These are phyloP conservation scores for Globisporangium camurandrum DNA, from an alignment of 352 stramenopile genomes.

Conservation along the genomic window DNA sequence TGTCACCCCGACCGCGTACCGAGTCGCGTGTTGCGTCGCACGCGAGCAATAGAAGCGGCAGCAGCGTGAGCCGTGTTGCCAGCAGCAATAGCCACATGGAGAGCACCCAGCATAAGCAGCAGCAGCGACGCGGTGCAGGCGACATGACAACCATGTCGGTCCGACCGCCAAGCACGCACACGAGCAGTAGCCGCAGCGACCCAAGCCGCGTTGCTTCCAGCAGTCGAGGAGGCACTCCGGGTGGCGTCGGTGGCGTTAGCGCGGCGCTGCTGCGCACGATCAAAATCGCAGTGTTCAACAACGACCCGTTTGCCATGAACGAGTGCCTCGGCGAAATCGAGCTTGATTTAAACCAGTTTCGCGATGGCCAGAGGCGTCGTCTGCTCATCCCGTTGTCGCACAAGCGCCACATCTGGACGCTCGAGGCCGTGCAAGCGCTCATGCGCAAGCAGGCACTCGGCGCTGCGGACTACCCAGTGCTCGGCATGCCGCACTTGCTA, in stretches of 20 bases:
- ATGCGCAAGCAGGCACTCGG: slow-evolving; percentile 38
- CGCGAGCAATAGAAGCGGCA: neutral
- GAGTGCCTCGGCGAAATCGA: slow-evolving; percentile 47
- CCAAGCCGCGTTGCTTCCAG: neutral
- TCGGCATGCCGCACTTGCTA: slow-evolving; percentile 35
- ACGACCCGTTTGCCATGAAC: slow-evolving; percentile 39
- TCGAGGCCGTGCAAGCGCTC: slow-evolving; percentile 35
- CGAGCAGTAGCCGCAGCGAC: neutral
- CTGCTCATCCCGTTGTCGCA: slow-evolving; percentile 40
- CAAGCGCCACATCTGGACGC: slow-evolving; percentile 40
- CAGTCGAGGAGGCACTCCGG: neutral
- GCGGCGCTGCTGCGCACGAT: slow-evolving; percentile 20
- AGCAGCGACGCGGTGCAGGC: neutral
- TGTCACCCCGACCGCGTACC: neutral
- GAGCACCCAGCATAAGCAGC: neutral
- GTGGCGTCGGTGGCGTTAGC: neutral
- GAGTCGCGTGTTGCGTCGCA: neutral
- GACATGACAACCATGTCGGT: too few species aligned
- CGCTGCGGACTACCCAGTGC: slow-evolving; percentile 29
- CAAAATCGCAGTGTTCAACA: slow-evolving; percentile 45
- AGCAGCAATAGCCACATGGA: neutral
- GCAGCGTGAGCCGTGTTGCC: neutral
- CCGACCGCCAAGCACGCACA: neutral
- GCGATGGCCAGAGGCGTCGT: slow-evolving; percentile 20
- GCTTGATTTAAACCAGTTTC: slow-evolving; percentile 35